Base-by-base conservation (phyloP, 2,329 filamentous ascomycete genomes). In the Fusarium sp. region DNA sequence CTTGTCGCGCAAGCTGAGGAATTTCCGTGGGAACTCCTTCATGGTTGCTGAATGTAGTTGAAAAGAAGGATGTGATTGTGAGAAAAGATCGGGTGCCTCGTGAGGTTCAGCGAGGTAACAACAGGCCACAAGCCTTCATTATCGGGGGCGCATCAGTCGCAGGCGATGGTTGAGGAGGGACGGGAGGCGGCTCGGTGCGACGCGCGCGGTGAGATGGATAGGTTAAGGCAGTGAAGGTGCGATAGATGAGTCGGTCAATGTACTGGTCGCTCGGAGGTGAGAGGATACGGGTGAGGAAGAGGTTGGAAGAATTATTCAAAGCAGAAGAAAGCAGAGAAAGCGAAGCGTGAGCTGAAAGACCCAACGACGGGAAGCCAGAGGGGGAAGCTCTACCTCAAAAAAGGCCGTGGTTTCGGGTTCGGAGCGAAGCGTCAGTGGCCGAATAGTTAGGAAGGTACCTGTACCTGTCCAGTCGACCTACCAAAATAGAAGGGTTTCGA, bases 1-100 rank as follows among this genome's bases (percentile, higher is more conserved):
- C 83, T 90, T 94, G 78, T 94, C 93, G 75, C 92, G 90, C 76
- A 92, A 87, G 82, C 90, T 93, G 69, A 94, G 90, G 81, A 95
- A 92, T 78, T 92, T 91, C 80, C 89, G 91, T 58, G 87, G 87
- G 69, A 88, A 83, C 73, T 86, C 83, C 83, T 88, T 90, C 86
- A 90, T 90, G 79, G 76, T 86, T 79, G 70, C 74, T 61, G 35
- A 52, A 31, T 71, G 52, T 54, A 14, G 35, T 22, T 45, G 48
- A 22, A 62, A 33, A 52, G 63, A 33, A 41, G n/a, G 22, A 29
- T 48, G 48, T 33, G 41, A 57, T 50, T 57, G 62, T 63, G 65
- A 56, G 68, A 62, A 50, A 52, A 69, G 65, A 35, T 37, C 35
- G 52, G 60, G 63, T 74, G 65, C 72, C 80, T 80, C 80, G 80